Base-by-base conservation (phyloP, 768 basidiomycete genomes). In the Xanthoconium stramineum region DNA sequence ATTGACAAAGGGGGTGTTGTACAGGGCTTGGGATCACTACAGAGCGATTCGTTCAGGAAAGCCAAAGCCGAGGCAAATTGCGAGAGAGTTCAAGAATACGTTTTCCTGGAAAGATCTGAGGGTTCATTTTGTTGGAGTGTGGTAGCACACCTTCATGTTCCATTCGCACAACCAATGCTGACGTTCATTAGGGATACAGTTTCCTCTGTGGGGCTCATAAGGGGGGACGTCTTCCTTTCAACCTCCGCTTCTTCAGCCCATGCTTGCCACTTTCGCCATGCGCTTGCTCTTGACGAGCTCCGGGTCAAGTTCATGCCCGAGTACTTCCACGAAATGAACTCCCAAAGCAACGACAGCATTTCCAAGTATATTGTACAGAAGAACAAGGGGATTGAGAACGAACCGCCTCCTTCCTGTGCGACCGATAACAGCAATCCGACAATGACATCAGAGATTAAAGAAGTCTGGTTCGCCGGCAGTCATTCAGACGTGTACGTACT, bases 381-480 rank as follows among this genome's bases (percentile, higher is more conserved):
- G 29, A 35, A 58, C 11, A 36, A 19, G 36, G n/a, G 6, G 7
- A 50, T 4, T 24, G 24, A 24, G 2, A 4, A 2, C 24, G 24
- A 24, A 24, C 24, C 24, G 4, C 24, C 24, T 24, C 24, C 24
- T 24, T 24, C 24, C 24, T 24, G 24, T 24, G 24, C 4, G 24
- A 24, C 24, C 24, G 24, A 24, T 24, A 24, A 24, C 24, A 24
- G 24, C 24, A 24, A 24, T 4, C 43, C 24, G 54, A 56, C 24
- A 38, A 17, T 11, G 36, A 14, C 20, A 50, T 44, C 9, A 5
- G 65, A 69, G 3, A 56, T 85, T n/a, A 75, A 81, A 51, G 85
- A 88, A 63, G 86, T 88, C 2, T 88, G 86, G 85, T 87, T 88
- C 63, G 72, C 83, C 1, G 84, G 77, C 2, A 66, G 71, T 32